Evolutionary conservation across 352 stramenopile genomes (phyloP), one percentile per base, ranked within the genome.

Genomic region (Phytophthora uliginosa): DNA sequence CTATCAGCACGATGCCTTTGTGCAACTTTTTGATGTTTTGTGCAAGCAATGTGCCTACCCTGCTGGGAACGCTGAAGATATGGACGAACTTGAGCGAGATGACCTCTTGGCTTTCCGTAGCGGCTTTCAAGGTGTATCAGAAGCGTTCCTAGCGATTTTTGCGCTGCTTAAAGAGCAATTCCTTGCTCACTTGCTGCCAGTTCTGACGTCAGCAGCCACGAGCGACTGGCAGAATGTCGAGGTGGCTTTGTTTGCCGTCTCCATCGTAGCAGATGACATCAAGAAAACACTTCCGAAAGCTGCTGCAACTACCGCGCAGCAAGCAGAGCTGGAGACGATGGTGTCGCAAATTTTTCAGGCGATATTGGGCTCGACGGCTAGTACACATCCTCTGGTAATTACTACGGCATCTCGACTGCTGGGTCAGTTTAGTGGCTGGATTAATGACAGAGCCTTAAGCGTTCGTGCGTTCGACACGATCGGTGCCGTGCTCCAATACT

Each of bases 11-110:
- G 79, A 90, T 34, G 83, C 83, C 2, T 94, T 89, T 52, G 48
- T 81, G 24, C 79, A 75, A 18, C 76, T 94, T 33, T 81, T 91
- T 62, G 74, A 89, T 24, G 80, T 91, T 26, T 66, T 94, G 53
- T 69, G 92, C 10, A 79, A 79, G 24, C 86, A 94, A 56, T 89
- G 84, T 66, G 71, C 75, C 7, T 94, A 82, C 28, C 77, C 86
- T 7, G 36, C 45, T 15, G 71, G 73, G 18, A 81, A 86, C 4
- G 51, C 73, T 4, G 68, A 78, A 3, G 67, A 81, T 31, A 81
- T 90, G 65, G 84, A 92, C 50, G 84, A 92, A 61, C 73, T 94
- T 18, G 84, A 91, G 52, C 63, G 82, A 2, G 84, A 94, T 55
- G 86, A 94, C 42, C 65, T 94, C 34, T 60, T 77, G 18, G 71